phyloP scores from a whole-genome alignment of 2,329 filamentous ascomycete genomes.

The Neofusicoccum ribis region DNA sequence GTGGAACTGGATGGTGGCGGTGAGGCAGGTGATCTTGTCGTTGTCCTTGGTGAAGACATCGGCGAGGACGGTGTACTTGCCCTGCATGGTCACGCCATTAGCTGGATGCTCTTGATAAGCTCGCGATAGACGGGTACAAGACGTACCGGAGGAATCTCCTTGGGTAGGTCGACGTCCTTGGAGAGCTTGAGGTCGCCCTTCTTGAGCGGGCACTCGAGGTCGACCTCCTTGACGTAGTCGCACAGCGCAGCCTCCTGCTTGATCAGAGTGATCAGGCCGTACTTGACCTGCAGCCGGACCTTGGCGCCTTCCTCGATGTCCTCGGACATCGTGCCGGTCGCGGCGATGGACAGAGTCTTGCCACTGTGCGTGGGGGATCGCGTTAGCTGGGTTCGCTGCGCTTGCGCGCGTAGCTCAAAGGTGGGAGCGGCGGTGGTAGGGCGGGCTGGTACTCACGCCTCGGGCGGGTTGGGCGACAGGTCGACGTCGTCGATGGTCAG shows the following conservation, averaged over 20 bases:
- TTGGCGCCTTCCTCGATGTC: constrained; percentile 76
- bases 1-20: constrained; percentile 68
- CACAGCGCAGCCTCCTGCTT: constrained; percentile 81
- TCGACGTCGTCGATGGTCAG: constrained; percentile 78
- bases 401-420: background rate
- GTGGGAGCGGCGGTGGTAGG: background rate
- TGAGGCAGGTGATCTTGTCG: constrained; percentile 81
- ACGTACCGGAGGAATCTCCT: constrained; percentile 84
- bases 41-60: constrained; percentile 77
- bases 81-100: constrained; percentile 53
- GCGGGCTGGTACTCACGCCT: constrained; percentile 64
- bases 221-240: constrained; percentile 84
- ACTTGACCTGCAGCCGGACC: constrained; percentile 84
- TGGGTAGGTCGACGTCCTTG: constrained; percentile 83
- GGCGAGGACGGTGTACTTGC: constrained; percentile 84
- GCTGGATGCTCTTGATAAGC: background rate
- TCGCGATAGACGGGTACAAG: background rate
- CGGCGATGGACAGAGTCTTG: constrained; percentile 73
- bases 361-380: constrained; percentile 60
- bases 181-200: constrained; percentile 71
- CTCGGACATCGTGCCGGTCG: constrained; percentile 71
- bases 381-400: background rate
- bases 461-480: constrained; percentile 80
- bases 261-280: constrained; percentile 87
- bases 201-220: constrained; percentile 84